Percentiles rank a stretch among this genome's conserved stretches.
phyloP scores from a whole-genome alignment of 2,329 filamentous ascomycete species.

The Aspergillus brunneoviolaceus region DNA sequence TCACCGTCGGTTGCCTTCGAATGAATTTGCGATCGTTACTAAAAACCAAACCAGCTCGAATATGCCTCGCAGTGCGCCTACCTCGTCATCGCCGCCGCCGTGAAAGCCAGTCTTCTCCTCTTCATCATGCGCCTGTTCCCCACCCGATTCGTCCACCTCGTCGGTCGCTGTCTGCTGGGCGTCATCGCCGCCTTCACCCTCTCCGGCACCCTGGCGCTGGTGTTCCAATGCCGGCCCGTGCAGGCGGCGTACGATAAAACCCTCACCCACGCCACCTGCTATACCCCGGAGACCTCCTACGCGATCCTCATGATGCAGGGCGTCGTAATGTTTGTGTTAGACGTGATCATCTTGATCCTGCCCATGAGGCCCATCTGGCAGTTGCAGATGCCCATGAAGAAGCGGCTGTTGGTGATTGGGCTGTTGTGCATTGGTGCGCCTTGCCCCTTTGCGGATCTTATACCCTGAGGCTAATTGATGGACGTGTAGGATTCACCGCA shows the following conservation, averaged over 20 bases:
- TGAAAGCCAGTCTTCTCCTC: slow-evolving; percentile 9
- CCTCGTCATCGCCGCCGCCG: slow-evolving; percentile 7
- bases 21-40: not conserved
- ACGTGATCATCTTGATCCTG: slow-evolving; percentile 4
- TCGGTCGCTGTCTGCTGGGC: not conserved
- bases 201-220: slow-evolving; percentile 10
- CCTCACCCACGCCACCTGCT: not conserved
- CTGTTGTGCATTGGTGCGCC: slow-evolving; percentile 4
- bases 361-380: slow-evolving; percentile 9
- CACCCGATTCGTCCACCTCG: slow-evolving; percentile 1
- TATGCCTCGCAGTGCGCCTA: slow-evolving; percentile 11
- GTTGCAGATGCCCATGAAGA: slow-evolving; percentile 8
- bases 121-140: slow-evolving; percentile 14
- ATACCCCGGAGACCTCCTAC: slow-evolving; percentile 1
- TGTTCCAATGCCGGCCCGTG: slow-evolving; percentile 9
- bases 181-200: slow-evolving; percentile 9
- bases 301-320: slow-evolving; percentile 6
- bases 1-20: slow-evolving; percentile 6
- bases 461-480: too few species aligned
- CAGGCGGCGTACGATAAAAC: slow-evolving; percentile 4
- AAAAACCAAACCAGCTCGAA: slow-evolving; percentile 2
- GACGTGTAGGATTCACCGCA: slow-evolving; percentile 2
- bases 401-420: slow-evolving; percentile 5
- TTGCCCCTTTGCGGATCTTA: too few species aligned
- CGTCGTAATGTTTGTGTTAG: slow-evolving; percentile 8